Percentiles rank a stretch among this genome's conserved stretches.
These are phyloP conservation scores for Juncus inflexus DNA, from an alignment of 176 grass and related monocot species.

Conservation along the genomic window DNA sequence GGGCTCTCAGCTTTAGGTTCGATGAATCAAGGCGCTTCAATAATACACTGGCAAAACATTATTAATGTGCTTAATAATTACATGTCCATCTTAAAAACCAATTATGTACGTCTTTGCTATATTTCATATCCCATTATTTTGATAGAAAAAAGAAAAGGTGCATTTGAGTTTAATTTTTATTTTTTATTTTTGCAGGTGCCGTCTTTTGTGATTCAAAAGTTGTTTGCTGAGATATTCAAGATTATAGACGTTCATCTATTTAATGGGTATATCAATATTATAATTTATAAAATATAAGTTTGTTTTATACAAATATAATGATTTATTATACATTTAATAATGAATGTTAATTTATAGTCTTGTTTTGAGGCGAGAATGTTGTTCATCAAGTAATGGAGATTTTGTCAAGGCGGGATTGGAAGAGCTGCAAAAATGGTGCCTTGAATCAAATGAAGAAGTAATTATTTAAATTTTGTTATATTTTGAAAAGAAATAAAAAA, in stretches of 20 bases:
- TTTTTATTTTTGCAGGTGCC: slow-evolving; percentile 53
- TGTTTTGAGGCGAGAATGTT: slow-evolving; percentile 75
- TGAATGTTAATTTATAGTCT: slow-evolving; percentile 41
- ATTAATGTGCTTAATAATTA: slow-evolving; percentile 50
- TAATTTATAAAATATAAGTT: slow-evolving; percentile 13
- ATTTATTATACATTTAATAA: slow-evolving; percentile 28
- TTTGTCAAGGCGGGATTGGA: slow-evolving; percentile 74
- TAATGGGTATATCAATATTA: slow-evolving; percentile 54
- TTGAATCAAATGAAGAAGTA: slow-evolving; percentile 74
- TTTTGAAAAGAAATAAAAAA: background rate
- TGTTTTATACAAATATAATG: slow-evolving; percentile 27
- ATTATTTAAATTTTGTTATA: background rate
- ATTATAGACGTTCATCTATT: slow-evolving; percentile 84
- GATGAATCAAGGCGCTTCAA: background rate
- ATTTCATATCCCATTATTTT: background rate
- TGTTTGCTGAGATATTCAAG: slow-evolving; percentile 77
- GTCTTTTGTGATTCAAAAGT: slow-evolving; percentile 63
- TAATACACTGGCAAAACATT: slow-evolving; percentile 52
- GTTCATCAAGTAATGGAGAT: slow-evolving; percentile 88
- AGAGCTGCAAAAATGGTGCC: slow-evolving; percentile 80
- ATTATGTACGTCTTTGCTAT: slow-evolving; percentile 46
- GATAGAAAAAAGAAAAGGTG: background rate
- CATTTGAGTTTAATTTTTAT: background rate
- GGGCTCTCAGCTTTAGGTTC: slow-evolving; percentile 4
- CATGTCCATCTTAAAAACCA: slow-evolving; percentile 48